These are phyloP conservation scores for Phytopythium litorale DNA, from an alignment of 352 stramenopile genomes.

Conservation along the genomic window DNA sequence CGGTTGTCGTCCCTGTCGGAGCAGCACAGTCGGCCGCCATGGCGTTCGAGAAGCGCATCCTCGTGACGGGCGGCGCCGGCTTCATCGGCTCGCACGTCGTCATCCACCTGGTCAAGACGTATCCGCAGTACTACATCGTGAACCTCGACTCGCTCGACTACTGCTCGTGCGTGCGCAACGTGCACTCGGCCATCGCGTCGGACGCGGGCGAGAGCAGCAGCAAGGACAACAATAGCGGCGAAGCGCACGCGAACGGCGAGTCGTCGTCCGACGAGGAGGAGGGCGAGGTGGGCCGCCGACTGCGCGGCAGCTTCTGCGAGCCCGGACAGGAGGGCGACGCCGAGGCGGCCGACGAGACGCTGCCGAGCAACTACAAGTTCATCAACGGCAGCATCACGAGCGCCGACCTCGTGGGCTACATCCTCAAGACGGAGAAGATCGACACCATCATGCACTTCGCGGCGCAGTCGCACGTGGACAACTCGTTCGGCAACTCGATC, in stretches of 20 bases:
- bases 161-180: conserved; percentile 65
- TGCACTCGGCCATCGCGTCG: conserved; percentile 51
- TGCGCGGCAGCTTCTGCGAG: conserved; percentile 61
- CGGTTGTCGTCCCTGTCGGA: no score
- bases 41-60: conserved; percentile 88
- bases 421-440: conserved; percentile 94
- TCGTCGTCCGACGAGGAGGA: conserved; percentile 24
- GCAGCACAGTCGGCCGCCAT: background rate
- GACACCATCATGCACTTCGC: conserved; percentile 99
- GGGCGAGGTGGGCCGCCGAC: conserved; percentile 29
- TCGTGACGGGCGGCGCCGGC: conserved; percentile 96
- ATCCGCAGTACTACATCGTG: conserved; percentile 97
- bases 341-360: conserved; percentile 15
- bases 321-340: conserved; percentile 24
- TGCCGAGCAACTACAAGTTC: conserved; percentile 91
- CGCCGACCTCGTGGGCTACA: conserved; percentile 93
- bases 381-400: conserved; percentile 96
- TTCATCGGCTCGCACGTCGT: conserved; percentile 97
- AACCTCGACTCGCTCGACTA: conserved; percentile 93
- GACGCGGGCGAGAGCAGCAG: conserved; percentile 1
- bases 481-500: conserved; percentile 99
- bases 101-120: conserved; percentile 95
- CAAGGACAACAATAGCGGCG: conserved; percentile 13
- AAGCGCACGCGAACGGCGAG: conserved; percentile 10
- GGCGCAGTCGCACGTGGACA: conserved; percentile 97